These are phyloP conservation scores for Penicillium herquei DNA, from an alignment of 495 filamentous ascomycete species.

Conservation along the genomic window DNA sequence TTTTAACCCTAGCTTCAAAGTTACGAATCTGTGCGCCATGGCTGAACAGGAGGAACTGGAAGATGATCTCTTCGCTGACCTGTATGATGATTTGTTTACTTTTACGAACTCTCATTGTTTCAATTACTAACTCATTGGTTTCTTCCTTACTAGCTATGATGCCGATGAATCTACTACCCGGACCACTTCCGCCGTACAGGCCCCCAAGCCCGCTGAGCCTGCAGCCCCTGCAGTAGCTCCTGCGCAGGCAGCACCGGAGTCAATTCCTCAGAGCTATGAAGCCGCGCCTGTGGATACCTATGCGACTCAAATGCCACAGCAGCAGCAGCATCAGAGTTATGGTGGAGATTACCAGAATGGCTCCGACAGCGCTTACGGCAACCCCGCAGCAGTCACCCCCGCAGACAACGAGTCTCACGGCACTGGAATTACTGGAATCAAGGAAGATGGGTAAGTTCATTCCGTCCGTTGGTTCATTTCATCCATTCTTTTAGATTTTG, in stretches of 20 bases:
- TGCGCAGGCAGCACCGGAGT: slow-evolving; percentile 22
- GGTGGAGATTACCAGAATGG: slow-evolving; percentile 61
- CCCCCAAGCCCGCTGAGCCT: slow-evolving; percentile 29
- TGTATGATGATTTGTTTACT: slow-evolving; percentile 56
- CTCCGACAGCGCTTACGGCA: slow-evolving; percentile 55
- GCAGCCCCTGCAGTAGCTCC: slow-evolving; percentile 14
- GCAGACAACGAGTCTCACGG: slow-evolving; percentile 40
- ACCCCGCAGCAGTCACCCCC: slow-evolving; percentile 37
- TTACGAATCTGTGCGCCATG: slow-evolving; percentile 48
- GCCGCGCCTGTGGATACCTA: slow-evolving; percentile 44
- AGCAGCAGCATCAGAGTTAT: slow-evolving; percentile 41
- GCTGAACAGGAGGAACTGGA: slow-evolving; percentile 88
- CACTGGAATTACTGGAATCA: slow-evolving; percentile 80
- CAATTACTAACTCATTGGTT: slow-evolving; percentile 4
- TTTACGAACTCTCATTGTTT: too few species aligned
- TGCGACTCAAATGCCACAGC: slow-evolving; percentile 28
- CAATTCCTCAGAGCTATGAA: slow-evolving; percentile 27
- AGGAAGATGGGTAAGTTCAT: slow-evolving; percentile 96
- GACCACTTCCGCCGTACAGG: slow-evolving; percentile 33
- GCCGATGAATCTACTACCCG: slow-evolving; percentile 66
- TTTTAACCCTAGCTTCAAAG: background rate
- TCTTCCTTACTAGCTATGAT: slow-evolving; percentile 65
- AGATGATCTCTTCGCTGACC: slow-evolving; percentile 97
- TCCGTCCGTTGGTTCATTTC: slow-evolving; percentile 17
- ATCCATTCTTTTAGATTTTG: slow-evolving; percentile 18